Evolutionary conservation across 192 early-diverging fungal species (phyloP).

Genomic region (Backusella luteola): DNA sequence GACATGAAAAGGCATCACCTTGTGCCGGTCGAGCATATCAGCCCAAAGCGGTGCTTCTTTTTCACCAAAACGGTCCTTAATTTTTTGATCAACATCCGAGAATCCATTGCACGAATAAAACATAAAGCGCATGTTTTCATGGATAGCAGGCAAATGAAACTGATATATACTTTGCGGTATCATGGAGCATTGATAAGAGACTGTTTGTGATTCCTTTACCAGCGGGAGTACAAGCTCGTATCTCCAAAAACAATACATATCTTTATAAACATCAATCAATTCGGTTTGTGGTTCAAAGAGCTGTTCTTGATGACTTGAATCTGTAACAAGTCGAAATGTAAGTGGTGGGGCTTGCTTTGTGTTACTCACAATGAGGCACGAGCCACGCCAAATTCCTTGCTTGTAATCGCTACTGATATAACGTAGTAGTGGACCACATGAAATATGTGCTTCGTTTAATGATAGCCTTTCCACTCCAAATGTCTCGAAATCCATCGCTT

Average conservation of each 20-base stretch:
- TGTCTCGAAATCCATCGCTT: background rate
- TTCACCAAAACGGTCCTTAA: constrained; percentile 24
- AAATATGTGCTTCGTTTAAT: constrained; percentile 3
- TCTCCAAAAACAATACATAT: constrained; percentile 61
- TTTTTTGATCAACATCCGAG: constrained; percentile 35
- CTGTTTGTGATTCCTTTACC: constrained; percentile 41
- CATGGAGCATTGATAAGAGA: constrained; percentile 14
- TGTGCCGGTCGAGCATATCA: constrained; percentile 60
- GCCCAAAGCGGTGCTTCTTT: constrained; percentile 58
- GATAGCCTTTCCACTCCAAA: background rate
- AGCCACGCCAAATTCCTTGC: constrained; percentile 41
- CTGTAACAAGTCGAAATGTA: constrained; percentile 5
- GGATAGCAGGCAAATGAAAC: constrained; percentile 34
- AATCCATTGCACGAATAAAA: constrained; percentile 74
- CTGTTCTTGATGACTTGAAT: background rate
- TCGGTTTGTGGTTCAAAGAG: constrained; percentile 12
- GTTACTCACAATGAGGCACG: constrained; percentile 42
- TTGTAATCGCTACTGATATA: constrained; percentile 43
- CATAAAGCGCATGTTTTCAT: constrained; percentile 57
- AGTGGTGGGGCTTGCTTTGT: constrained; percentile 28
- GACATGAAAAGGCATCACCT: constrained; percentile 56
- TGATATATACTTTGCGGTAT: constrained; percentile 37
- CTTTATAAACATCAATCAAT: constrained; percentile 49
- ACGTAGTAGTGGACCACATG: constrained; percentile 45
- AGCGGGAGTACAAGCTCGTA: constrained; percentile 55